Evolutionary conservation across 768 basidiomycete species (phyloP), one percentile per base, ranked within the genome.

Genomic region (Collybia mongolica): DNA sequence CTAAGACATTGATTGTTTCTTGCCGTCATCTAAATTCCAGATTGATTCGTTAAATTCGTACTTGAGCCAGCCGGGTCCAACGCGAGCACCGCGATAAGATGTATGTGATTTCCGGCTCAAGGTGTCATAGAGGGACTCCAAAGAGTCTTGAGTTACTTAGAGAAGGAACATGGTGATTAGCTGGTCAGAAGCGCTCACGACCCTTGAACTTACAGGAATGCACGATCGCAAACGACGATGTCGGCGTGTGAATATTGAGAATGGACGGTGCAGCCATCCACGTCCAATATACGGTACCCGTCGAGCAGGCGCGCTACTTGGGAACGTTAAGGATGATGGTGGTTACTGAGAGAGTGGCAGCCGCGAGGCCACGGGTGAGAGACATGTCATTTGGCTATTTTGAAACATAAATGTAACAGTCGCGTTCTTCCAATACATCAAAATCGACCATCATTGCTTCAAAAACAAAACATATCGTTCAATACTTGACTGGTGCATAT

Each of bases 11-110:
- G 11, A 32, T 15, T 15, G 11, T 28, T n/a, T 45, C 72, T 60
- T 60, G 88, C 93, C 93, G 61, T 98, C 94, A 63, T 96, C 92
- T 9, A 98, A 70, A 60, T 89, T 88, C 90, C 90, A 97, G 43
- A 90, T 65, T 0, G 82, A 73, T 12, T 83, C 81, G 55, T 84
- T 83, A 73, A 82, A 94, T 54, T 88, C 81, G 63, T 98, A 98
- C 60, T 93, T 92, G 42, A 96, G 71, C 82, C 91, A 93, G 29
- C 89, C 88, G 14, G 87, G 74, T 24, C 82, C 84, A 17, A 93
- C 81, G 17, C 80, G 79, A 52, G 80, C 70, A 15, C 80, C 80
- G 47, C 74, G 69, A 60, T 84, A 84, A 18, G 81, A 81, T 0
- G 74, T 73, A 38, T 77, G 73, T 0, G 72, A 60, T 66, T 92